Conservation (phyloP, 176 grass and related monocot species). For the Aegilops umbellulata region DNA sequence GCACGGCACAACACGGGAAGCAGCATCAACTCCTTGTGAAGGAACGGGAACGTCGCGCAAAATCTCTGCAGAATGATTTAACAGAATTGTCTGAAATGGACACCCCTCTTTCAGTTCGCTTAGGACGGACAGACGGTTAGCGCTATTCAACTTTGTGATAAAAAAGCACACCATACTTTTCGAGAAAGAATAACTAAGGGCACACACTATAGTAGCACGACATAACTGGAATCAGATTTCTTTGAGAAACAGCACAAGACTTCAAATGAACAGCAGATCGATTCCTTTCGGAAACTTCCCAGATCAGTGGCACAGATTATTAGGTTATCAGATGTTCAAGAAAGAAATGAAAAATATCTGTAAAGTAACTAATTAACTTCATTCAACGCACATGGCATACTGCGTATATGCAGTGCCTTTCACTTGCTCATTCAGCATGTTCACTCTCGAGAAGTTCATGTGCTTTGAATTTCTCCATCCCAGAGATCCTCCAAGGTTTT, state of each 20-base stretch:
- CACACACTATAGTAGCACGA: background rate
- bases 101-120: too few species aligned
- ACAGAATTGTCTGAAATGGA: too few species aligned
- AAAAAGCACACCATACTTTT: background rate
- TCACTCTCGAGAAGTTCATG: background rate
- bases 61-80: too few species aligned
- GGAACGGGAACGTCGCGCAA: too few species aligned
- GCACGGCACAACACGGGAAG: too few species aligned
- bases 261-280: background rate
- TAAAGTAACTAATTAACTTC: background rate
- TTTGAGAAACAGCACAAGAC: background rate
- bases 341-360: background rate
- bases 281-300: background rate
- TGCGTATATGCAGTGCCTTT: background rate
- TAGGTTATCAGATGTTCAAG: background rate
- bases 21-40: too few species aligned
- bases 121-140: too few species aligned
- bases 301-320: background rate
- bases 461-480: conserved; percentile 55
- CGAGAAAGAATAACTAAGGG: background rate
- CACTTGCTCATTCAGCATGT: background rate
- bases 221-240: background rate
- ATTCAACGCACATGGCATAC: background rate
- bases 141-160: too few species aligned
- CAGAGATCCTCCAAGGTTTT: conserved; percentile 55